Evolutionary conservation across 1,284 basidiomycete species (phyloP), one percentile per base, ranked within the genome.

Genomic region (Puccinia triticina): DNA sequence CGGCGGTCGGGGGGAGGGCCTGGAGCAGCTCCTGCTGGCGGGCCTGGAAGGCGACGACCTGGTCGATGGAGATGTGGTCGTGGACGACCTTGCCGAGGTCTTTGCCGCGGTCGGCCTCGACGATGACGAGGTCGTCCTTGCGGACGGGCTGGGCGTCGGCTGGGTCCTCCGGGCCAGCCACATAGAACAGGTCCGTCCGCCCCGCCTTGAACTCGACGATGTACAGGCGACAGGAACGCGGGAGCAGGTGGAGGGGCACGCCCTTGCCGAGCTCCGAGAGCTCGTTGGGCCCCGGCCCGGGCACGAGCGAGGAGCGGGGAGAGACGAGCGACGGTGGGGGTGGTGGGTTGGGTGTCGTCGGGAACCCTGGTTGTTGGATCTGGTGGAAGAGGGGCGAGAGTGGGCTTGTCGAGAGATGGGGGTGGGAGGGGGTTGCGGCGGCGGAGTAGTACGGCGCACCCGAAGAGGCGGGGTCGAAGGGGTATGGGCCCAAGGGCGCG

Each of bases 201-300:
- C 94, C 94, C 0, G 95, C 95, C 88, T 98, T 98, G 90, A 99
- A 99, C 86, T 97, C 94, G 85, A 98, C 93, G 85, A 98, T 96
- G 89, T 92, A 98, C 7, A 98, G 90, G n/a, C 93, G 93, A 88
- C 93, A 94, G 29, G 57, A 32, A 34, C 91, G 91, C 0, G 94
- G 92, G 43, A 99, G 91, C 43, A 92, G 88, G 85, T 92, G 91
- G 23, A 98, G 89, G 0, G 95, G 94, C 0, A 98, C 90, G 26
- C 96, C 96, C 86, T 93, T 93, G 71, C 96, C 96, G 18, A 97
- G 91, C 32, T 96, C 94, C 23, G 64, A 57, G 32, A 82, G 46
- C 64, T 82, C 80, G n/a, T 76, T 50, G 14, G 80, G 71, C 83
- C 84, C 82, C 85, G 81, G n/a, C 76, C 83, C 26, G 78, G 83